These are phyloP conservation scores for Sindora glabra DNA, from an alignment of 306 rosid species.

Conservation along the genomic window DNA sequence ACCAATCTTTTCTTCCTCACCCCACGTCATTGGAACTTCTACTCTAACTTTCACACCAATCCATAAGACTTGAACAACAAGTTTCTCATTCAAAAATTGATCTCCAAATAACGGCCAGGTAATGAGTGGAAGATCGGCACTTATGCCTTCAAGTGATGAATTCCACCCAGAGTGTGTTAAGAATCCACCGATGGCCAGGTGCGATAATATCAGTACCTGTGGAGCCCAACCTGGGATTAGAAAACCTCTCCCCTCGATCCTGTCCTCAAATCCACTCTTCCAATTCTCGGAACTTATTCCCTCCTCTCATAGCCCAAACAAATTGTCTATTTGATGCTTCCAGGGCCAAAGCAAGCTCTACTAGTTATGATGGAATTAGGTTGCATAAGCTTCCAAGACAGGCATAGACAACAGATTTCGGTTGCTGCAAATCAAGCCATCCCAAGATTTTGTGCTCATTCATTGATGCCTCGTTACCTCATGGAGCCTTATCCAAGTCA, in stretches of 20 bases:
- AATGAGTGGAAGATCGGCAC: slow-evolving; percentile 43
- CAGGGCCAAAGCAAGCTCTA: slow-evolving; percentile 44
- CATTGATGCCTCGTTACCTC: slow-evolving; percentile 37
- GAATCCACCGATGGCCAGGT: slow-evolving; percentile 44
- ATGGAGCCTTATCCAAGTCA: slow-evolving; percentile 18
- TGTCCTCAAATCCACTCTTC: slow-evolving; percentile 40
- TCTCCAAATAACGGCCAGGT: slow-evolving; percentile 64
- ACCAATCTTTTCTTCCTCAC: slow-evolving; percentile 35
- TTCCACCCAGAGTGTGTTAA: slow-evolving; percentile 62
- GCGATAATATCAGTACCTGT: slow-evolving; percentile 41
- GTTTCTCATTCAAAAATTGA: slow-evolving; percentile 49
- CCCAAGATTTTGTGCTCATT: slow-evolving; percentile 19
- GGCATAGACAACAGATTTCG: slow-evolving; percentile 23
- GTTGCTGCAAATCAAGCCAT: slow-evolving; percentile 38
- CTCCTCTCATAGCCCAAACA: slow-evolving; percentile 29
- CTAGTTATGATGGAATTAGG: slow-evolving; percentile 12
- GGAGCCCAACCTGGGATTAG: slow-evolving; percentile 55
- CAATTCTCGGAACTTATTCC: slow-evolving; percentile 2
- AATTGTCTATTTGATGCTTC: slow-evolving; percentile 35
- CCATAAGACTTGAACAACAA: slow-evolving; percentile 23
- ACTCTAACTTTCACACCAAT: slow-evolving; percentile 43
- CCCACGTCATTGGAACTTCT: slow-evolving; percentile 32
- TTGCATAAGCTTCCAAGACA: slow-evolving; percentile 44
- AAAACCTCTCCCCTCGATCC: slow-evolving; percentile 20
- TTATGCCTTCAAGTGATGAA: slow-evolving; percentile 43